A percentile compares a stretch with the other conserved stretches of the same genome.
Conservation (phyloP, 2,329 filamentous ascomycete species). For the Stagonosporopsis vannaccii region DNA sequence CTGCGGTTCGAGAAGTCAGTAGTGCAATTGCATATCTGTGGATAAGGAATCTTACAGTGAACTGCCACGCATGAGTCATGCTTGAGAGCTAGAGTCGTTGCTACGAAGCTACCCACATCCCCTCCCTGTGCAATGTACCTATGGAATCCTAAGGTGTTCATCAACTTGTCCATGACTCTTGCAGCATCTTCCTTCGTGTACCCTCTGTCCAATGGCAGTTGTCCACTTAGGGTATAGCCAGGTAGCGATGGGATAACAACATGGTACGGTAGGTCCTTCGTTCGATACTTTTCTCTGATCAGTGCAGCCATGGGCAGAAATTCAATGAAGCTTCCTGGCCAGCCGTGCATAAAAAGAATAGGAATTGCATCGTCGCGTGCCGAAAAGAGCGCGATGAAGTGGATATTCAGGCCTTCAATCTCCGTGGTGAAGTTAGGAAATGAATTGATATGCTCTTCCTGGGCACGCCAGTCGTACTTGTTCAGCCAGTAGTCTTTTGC, state of each 20-base stretch:
- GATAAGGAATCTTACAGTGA: constrained; percentile 17
- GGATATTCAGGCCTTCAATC: constrained; percentile 56
- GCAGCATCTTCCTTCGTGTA: constrained; percentile 53
- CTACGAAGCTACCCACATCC: constrained; percentile 60
- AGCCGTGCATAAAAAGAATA: constrained; percentile 63
- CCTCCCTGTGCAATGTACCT: constrained; percentile 66
- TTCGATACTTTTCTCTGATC: constrained; percentile 56
- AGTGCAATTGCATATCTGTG: not conserved
- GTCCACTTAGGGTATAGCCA: constrained; percentile 60
- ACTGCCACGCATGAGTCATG: constrained; percentile 58
- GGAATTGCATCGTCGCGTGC: constrained; percentile 60
- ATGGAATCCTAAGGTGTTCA: constrained; percentile 62
- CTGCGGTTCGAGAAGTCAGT: not conserved
- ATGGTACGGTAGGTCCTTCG: constrained; percentile 63
- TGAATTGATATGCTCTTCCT: constrained; percentile 57
- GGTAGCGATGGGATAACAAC: constrained; percentile 64
- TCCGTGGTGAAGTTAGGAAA: constrained; percentile 60
- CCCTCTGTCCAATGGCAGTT: constrained; percentile 54
- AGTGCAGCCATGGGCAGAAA: constrained; percentile 61
- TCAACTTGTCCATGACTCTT: constrained; percentile 59
- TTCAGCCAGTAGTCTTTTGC: constrained; percentile 49
- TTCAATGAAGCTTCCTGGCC: constrained; percentile 64
- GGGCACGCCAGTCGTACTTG: constrained; percentile 46
- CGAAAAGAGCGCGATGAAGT: constrained; percentile 65
- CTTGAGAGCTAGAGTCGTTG: constrained; percentile 48